These are phyloP conservation scores for Fusarium compactum DNA, from an alignment of 2,329 filamentous ascomycete genomes.

Conservation along the genomic window DNA sequence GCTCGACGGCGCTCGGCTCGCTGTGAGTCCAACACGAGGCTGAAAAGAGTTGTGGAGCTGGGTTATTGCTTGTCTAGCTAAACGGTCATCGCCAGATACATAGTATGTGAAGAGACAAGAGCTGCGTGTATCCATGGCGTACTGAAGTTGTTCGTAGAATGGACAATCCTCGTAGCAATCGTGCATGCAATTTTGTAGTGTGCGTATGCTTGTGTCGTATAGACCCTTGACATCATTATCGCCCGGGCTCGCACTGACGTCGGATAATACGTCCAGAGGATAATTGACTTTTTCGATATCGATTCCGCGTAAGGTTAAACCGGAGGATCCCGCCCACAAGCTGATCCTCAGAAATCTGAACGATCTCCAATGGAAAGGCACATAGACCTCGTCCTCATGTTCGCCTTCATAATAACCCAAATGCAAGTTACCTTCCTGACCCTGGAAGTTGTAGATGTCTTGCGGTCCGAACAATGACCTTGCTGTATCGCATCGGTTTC, in stretches of 20 bases:
- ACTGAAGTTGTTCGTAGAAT: slow-evolving; percentile 11
- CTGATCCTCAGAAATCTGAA: background rate
- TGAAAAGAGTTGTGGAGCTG: background rate
- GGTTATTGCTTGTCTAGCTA: background rate
- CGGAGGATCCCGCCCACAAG: background rate
- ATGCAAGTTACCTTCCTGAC: accelerated
- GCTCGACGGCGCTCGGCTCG: background rate
- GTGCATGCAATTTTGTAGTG: slow-evolving; percentile 2
- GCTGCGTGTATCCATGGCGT: background rate
- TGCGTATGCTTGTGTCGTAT: background rate
- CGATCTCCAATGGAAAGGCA: slow-evolving; percentile 2
- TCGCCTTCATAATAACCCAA: background rate
- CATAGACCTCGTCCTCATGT: background rate
- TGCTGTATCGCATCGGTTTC: background rate
- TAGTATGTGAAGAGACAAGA: background rate
- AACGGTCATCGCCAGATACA: background rate
- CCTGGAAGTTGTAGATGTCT: background rate
- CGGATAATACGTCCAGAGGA: background rate
- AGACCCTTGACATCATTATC: background rate
- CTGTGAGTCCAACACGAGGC: background rate
- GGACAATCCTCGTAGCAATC: slow-evolving; percentile 7
- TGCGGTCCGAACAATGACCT: background rate
- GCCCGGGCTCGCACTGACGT: background rate
- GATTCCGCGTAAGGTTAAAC: background rate
- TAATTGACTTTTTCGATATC: background rate